These are phyloP conservation scores for Backusella sp. DNA, from an alignment of 192 early-diverging fungal genomes.

Conservation along the genomic window DNA sequence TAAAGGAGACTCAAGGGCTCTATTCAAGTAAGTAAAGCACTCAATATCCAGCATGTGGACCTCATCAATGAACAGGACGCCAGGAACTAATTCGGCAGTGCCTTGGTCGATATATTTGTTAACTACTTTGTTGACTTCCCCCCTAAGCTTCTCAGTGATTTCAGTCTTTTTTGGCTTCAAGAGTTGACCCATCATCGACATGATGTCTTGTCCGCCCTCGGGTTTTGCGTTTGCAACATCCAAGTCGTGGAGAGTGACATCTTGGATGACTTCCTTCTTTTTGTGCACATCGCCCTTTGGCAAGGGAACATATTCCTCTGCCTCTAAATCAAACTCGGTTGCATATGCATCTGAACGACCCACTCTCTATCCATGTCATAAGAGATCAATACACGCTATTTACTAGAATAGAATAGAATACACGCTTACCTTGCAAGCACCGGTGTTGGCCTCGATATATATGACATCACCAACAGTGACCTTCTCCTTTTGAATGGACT, in stretches of 20 bases:
- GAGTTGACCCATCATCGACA: constrained; percentile 98
- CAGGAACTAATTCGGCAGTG: constrained; percentile 94
- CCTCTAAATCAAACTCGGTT: constrained; percentile 97
- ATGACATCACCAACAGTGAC: constrained; percentile 96
- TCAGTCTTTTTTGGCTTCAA: constrained; percentile 99
- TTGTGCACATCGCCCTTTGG: constrained; percentile 99
- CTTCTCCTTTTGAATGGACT: constrained; percentile 96
- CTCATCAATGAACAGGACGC: constrained; percentile 98
- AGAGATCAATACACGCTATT: neutral
- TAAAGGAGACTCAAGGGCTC: constrained; percentile 92
- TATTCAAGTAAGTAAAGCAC: constrained; percentile 99
- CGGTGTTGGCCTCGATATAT: constrained; percentile 97
- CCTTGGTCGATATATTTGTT: constrained; percentile 99
- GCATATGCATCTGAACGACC: constrained; percentile 98
- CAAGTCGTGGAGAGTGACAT: constrained; percentile 96
- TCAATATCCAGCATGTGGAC: constrained; percentile 99
- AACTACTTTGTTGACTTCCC: constrained; percentile 99
- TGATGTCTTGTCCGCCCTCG: constrained; percentile 96
- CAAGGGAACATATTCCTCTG: constrained; percentile 95
- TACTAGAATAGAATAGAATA: neutral
- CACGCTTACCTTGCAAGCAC: constrained; percentile 79
- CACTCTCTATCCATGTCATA: constrained; percentile 65
- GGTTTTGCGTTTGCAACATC: constrained; percentile 96
- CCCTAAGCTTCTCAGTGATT: constrained; percentile 96
- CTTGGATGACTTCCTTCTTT: constrained; percentile 98